These are phyloP conservation scores for Verticillium nubilum DNA, from an alignment of 2,329 filamentous ascomycete genomes.

Conservation along the genomic window DNA sequence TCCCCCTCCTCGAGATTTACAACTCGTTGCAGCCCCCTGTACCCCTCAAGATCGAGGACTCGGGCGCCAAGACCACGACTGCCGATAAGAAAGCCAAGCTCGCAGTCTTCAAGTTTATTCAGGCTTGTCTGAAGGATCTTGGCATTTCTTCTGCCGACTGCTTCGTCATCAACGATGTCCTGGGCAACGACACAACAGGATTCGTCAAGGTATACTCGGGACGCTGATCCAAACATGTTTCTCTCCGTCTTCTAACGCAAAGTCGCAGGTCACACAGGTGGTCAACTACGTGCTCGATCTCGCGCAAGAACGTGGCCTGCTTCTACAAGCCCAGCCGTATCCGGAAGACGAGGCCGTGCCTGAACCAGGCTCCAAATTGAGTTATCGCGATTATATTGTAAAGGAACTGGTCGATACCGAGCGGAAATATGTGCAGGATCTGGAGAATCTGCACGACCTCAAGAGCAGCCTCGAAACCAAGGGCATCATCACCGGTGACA, in stretches of 20 bases:
- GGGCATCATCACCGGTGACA: slow-evolving; percentile 81
- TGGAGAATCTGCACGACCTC: slow-evolving; percentile 88
- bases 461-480: slow-evolving; percentile 87
- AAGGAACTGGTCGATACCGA: slow-evolving; percentile 91
- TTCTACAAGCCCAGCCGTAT: slow-evolving; percentile 56
- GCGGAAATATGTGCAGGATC: slow-evolving; percentile 94
- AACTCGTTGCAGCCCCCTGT: slow-evolving; percentile 72
- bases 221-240: neutral
- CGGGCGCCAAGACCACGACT: slow-evolving; percentile 37
- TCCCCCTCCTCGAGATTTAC: slow-evolving; percentile 82
- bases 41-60: slow-evolving; percentile 62
- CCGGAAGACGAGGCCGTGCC: slow-evolving; percentile 46
- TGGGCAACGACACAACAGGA: slow-evolving; percentile 90
- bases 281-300: slow-evolving; percentile 90
- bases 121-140: slow-evolving; percentile 80
- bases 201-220: slow-evolving; percentile 73
- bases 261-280: slow-evolving; percentile 68
- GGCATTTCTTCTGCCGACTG: slow-evolving; percentile 75
- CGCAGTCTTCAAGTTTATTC: slow-evolving; percentile 86
- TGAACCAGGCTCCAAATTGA: slow-evolving; percentile 61
- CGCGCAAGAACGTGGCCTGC: slow-evolving; percentile 69
- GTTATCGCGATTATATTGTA: slow-evolving; percentile 78
- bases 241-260: slow-evolving; percentile 1
- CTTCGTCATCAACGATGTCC: slow-evolving; percentile 87
- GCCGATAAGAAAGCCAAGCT: slow-evolving; percentile 79